Evolutionary conservation across 345 rosid genomes (phyloP), one percentile per base, ranked within the genome.

Genomic region (Tarenaya hassleriana): DNA sequence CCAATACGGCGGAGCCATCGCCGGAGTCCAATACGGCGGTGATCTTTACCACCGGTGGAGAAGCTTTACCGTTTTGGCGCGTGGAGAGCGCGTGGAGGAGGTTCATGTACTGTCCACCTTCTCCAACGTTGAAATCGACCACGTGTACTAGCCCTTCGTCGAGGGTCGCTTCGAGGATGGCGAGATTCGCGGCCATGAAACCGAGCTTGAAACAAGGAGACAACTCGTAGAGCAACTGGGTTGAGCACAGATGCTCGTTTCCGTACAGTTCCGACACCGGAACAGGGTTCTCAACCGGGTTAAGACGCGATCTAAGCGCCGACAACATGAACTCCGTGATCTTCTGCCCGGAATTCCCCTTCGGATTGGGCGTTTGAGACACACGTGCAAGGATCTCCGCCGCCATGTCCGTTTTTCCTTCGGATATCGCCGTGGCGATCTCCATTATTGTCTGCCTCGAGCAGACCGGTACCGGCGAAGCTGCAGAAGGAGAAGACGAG

Each of bases 181-280:
- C 94, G 47, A 73, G 77, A 70, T 92, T 88, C 1, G 96, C 96
- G 15, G 96, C 90, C 83, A 74, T 55, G 68, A 92, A 83, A 11
- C 91, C 91, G 13, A 80, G 88, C 56, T 76, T 78, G 69, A 85
- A 88, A 69, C 95, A 92, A 9, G 87, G 94, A 66, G 88, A 85
- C 1, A 75, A 18, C 32, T 85, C 88, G 65, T 74, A 83, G 10
- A 92, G 83, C 46, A 62, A 50, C 43, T 76, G 84, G 42, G 75
- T 88, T 34, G 98, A 69, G 38, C 6, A 45, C 1, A 58, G 40
- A 46, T 85, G 97, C 54, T 88, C 94, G 55, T 63, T 67, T 59
- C 66, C 44, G 62, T 69, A 85, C 50, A 92, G 44, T 63, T 92
- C 88, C 10, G 61, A 39, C 55, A 75, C 80, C 11, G 90, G 79